Evolutionary conservation across 495 filamentous ascomycete genomes (phyloP).

Genomic region (Parachaetomium inaequale): DNA sequence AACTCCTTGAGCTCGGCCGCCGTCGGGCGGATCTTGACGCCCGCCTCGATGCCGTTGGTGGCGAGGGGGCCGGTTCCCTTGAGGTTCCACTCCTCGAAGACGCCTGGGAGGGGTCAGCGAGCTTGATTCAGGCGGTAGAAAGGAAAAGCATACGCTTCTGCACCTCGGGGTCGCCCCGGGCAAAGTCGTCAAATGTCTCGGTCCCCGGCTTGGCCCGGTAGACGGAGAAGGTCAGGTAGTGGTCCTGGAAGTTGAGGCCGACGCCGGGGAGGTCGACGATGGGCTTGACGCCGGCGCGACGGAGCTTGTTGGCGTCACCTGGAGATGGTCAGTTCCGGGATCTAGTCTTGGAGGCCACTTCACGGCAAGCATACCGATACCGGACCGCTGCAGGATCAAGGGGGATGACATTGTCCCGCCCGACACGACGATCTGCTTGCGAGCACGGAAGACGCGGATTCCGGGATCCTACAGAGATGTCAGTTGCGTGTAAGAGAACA

Average conservation of each 20-base stretch:
- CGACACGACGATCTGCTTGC: constrained; percentile 76
- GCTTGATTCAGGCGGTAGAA: neutral
- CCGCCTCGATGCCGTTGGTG: constrained; percentile 83
- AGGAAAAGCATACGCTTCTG: constrained; percentile 50
- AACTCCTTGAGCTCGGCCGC: constrained; percentile 66
- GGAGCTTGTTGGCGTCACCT: constrained; percentile 68
- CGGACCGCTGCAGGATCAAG: constrained; percentile 71
- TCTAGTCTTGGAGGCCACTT: neutral
- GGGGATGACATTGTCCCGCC: constrained; percentile 77
- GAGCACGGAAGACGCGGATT: constrained; percentile 57
- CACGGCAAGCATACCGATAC: constrained; percentile 41
- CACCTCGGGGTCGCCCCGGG: constrained; percentile 66
- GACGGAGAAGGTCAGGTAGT: constrained; percentile 75
- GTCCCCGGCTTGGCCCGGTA: constrained; percentile 73
- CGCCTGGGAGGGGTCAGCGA: constrained; percentile 28
- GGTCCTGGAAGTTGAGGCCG: constrained; percentile 80
- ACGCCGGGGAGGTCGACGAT: constrained; percentile 77
- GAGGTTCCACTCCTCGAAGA: constrained; percentile 71
- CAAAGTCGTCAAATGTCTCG: constrained; percentile 78
- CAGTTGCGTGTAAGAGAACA: constrained; percentile 17
- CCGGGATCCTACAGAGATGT: constrained; percentile 33
- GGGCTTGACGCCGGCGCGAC: constrained; percentile 64
- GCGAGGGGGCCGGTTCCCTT: constrained; percentile 76
- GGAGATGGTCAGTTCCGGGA: neutral
- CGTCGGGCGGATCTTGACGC: constrained; percentile 74